phyloP scores from a whole-genome alignment of 768 basidiomycete genomes.

The Serendipita sp. region DNA sequence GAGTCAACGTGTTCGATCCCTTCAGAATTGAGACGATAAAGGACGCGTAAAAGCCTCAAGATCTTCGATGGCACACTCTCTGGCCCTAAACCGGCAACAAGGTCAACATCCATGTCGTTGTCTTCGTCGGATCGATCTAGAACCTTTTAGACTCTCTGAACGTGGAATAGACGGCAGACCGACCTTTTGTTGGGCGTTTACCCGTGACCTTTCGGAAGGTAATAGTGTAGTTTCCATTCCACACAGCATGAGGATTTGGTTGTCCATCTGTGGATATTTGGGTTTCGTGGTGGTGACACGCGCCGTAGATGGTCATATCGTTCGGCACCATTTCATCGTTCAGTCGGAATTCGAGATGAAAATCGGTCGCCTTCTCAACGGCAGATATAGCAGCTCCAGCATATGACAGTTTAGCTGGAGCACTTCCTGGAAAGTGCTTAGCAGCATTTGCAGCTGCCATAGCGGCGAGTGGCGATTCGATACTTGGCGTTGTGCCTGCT shows the following conservation, averaged over 20 bases:
- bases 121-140: conserved; percentile 12
- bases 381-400: conserved; percentile 60
- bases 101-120: conserved; percentile 24
- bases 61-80: conserved; percentile 81
- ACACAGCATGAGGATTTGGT: conserved; percentile 51
- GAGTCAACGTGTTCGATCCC: conserved; percentile 8
- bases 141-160: neutral
- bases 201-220: conserved; percentile 88
- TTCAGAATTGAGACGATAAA: conserved; percentile 67
- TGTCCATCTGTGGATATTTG: conserved; percentile 47
- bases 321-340: conserved; percentile 70
- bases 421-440: conserved; percentile 11
- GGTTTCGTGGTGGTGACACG: conserved; percentile 81
- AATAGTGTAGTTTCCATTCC: conserved; percentile 81
- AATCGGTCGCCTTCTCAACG: conserved; percentile 76
- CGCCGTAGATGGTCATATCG: conserved; percentile 90
- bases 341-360: conserved; percentile 94
- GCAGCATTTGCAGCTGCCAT: conserved; percentile 9
- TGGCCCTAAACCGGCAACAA: conserved; percentile 45
- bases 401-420: conserved; percentile 39
- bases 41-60: conserved; percentile 69
- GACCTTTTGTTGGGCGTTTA: conserved; percentile 43
- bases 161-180: conserved; percentile 13
- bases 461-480: conserved; percentile 24
- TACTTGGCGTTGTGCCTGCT: conserved; percentile 15